These are phyloP conservation scores for Lophiotrema nucula DNA, from an alignment of 495 filamentous ascomycete genomes.

Conservation along the genomic window DNA sequence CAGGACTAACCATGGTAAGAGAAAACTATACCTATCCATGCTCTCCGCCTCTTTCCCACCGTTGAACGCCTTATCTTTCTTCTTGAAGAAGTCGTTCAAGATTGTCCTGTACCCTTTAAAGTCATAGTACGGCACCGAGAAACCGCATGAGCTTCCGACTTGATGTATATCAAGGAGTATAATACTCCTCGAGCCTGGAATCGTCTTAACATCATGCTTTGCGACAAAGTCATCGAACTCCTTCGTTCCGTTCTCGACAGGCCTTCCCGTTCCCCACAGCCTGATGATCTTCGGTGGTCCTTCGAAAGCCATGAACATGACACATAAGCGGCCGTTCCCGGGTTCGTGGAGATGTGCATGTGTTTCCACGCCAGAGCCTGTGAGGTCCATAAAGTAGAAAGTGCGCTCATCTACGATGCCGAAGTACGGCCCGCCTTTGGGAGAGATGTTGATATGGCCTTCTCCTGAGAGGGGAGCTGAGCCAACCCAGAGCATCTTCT, in stretches of 20 bases:
- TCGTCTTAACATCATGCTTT: constrained; percentile 26
- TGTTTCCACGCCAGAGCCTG: constrained; percentile 39
- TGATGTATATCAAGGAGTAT: constrained; percentile 40
- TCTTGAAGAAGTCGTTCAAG: constrained; percentile 50
- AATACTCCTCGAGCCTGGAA: constrained; percentile 33
- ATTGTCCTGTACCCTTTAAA: constrained; percentile 50
- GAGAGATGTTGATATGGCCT: constrained; percentile 41
- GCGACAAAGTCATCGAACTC: constrained; percentile 33
- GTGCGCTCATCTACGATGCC: constrained; percentile 30
- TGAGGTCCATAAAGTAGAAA: constrained; percentile 41
- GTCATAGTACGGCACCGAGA: constrained; percentile 53
- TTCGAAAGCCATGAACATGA: constrained; percentile 39
- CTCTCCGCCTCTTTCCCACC: constrained; percentile 49
- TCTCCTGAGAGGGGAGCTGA: constrained; percentile 33
- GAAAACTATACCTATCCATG: constrained; percentile 47
- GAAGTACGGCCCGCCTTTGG: constrained; percentile 40
- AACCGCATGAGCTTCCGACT: constrained; percentile 48
- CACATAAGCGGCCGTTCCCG: constrained; percentile 37
- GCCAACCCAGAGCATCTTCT: constrained; percentile 39
- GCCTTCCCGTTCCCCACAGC: constrained; percentile 36
- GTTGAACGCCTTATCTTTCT: constrained; percentile 44
- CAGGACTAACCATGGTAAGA: background rate
- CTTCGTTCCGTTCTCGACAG: constrained; percentile 33
- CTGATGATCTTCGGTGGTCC: constrained; percentile 36
- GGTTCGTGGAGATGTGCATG: constrained; percentile 38